Evolutionary conservation across 768 basidiomycete genomes (phyloP).

Genomic region (Neoboletus brunneissimus): DNA sequence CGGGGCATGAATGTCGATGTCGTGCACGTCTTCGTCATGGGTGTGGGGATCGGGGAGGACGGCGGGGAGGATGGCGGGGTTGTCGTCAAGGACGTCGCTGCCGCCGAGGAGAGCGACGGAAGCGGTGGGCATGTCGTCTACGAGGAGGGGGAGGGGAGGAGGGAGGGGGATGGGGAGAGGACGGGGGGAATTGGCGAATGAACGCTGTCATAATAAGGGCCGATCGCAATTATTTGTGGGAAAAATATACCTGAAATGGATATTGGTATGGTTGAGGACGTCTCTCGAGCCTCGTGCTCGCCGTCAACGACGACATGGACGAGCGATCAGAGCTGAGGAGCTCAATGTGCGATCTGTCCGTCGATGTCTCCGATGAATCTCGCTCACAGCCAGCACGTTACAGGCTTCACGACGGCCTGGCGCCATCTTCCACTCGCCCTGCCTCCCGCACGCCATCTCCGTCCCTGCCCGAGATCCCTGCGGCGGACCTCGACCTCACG

Average conservation of each 20-base stretch:
- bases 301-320: slow-evolving; percentile 30
- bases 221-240: slow-evolving; percentile 30
- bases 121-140: slow-evolving; percentile 21
- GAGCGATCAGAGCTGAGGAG: slow-evolving; percentile 17
- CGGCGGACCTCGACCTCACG: slow-evolving; percentile 44
- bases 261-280: neutral
- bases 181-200: slow-evolving; percentile 20
- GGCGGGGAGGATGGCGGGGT: slow-evolving; percentile 8
- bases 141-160: neutral
- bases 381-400: slow-evolving; percentile 22
- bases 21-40: slow-evolving; percentile 31
- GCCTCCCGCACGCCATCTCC: slow-evolving; percentile 33
- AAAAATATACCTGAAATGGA: slow-evolving; percentile 16
- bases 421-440: slow-evolving; percentile 13
- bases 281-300: slow-evolving; percentile 24
- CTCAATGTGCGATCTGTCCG: slow-evolving; percentile 22
- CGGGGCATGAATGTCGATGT: slow-evolving; percentile 32
- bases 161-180: slow-evolving; percentile 3
- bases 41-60: slow-evolving; percentile 23
- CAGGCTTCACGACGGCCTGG: slow-evolving; percentile 23
- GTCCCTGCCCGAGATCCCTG: slow-evolving; percentile 52
- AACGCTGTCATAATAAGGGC: slow-evolving; percentile 32
- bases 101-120: slow-evolving; percentile 19
- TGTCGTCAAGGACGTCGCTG: slow-evolving; percentile 20
- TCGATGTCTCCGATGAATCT: neutral